Evolutionary conservation across 83 land plant genomes (phyloP).

Genomic region (Thuja plicata): DNA sequence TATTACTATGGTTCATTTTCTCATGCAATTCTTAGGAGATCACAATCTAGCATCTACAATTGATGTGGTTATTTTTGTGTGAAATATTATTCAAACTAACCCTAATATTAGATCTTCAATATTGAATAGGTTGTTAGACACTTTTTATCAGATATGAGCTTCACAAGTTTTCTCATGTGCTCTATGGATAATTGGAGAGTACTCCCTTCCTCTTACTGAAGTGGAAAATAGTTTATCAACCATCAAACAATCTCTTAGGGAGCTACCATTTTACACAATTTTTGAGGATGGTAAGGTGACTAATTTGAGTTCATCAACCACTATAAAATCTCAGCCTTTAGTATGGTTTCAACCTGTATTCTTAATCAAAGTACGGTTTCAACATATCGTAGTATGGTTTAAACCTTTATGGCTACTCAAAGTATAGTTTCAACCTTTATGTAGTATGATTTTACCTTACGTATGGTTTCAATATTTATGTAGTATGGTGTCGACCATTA

Average conservation of each 20-base stretch:
- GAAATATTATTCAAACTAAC: conserved; percentile 88
- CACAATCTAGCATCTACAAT: conserved; percentile 80
- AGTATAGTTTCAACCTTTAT: too few relatives aligned
- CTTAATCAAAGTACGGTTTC: too few relatives aligned
- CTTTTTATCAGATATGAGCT: conserved; percentile 81
- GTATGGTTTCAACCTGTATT: too few relatives aligned
- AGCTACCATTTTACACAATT: conserved; percentile 70
- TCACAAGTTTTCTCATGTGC: conserved; percentile 83
- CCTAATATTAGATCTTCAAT: conserved; percentile 78
- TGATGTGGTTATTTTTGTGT: conserved; percentile 75
- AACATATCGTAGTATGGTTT: too few relatives aligned
- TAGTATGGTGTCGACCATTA: too few relatives aligned
- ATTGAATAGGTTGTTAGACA: conserved; percentile 68
- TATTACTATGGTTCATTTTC: conserved; percentile 77
- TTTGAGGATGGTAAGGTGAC: conserved; percentile 64
- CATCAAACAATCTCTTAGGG: conserved; percentile 85
- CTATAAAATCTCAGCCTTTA: conserved; percentile 23
- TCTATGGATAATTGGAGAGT: conserved; percentile 90
- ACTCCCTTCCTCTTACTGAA: conserved; percentile 70
- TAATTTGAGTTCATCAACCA: conserved; percentile 22
- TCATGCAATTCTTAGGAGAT: conserved; percentile 95
- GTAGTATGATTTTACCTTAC: too few relatives aligned
- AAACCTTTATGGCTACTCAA: too few relatives aligned
- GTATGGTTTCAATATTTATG: too few relatives aligned
- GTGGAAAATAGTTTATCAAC: conserved; percentile 76